These are phyloP conservation scores for Chenopodium formosanum DNA, from an alignment of 148 eudicot species.

Conservation along the genomic window DNA sequence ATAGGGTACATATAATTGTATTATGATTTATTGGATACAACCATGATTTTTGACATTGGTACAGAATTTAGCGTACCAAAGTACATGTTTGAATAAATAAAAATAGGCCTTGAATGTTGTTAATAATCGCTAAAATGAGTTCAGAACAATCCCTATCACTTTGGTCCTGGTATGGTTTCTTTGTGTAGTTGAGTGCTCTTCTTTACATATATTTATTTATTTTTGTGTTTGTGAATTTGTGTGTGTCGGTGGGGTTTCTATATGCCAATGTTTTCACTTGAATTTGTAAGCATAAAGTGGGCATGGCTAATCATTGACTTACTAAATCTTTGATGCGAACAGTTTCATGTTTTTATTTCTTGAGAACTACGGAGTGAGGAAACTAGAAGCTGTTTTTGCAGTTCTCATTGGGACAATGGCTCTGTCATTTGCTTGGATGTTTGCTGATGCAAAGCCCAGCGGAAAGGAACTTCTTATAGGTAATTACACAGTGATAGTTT, in stretches of 20 bases:
- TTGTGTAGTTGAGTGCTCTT: neutral
- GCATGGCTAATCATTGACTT: neutral
- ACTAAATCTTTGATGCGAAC: constrained; percentile 22
- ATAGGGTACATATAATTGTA: too few relatives aligned
- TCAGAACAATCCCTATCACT: neutral
- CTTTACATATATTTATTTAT: too few relatives aligned
- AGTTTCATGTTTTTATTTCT: constrained; percentile 79
- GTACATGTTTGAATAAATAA: neutral
- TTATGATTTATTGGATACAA: too few relatives aligned
- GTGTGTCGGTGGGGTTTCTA: neutral
- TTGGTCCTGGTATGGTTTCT: neutral
- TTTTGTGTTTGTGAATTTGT: too few relatives aligned
- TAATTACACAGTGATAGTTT: constrained; percentile 11
- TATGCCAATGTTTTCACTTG: neutral
- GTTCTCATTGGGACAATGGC: constrained; percentile 78
- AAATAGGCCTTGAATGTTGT: neutral
- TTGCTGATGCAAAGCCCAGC: constrained; percentile 73
- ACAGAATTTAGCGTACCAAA: neutral
- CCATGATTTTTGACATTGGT: neutral
- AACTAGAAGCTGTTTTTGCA: constrained; percentile 78
- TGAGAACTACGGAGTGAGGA: constrained; percentile 92
- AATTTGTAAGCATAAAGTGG: neutral
- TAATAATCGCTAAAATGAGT: too few relatives aligned
- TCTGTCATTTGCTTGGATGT: constrained; percentile 88
- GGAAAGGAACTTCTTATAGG: constrained; percentile 71